Evolutionary conservation across 257 asterid genomes (phyloP).

Genomic region (Penstemon newberryi): DNA sequence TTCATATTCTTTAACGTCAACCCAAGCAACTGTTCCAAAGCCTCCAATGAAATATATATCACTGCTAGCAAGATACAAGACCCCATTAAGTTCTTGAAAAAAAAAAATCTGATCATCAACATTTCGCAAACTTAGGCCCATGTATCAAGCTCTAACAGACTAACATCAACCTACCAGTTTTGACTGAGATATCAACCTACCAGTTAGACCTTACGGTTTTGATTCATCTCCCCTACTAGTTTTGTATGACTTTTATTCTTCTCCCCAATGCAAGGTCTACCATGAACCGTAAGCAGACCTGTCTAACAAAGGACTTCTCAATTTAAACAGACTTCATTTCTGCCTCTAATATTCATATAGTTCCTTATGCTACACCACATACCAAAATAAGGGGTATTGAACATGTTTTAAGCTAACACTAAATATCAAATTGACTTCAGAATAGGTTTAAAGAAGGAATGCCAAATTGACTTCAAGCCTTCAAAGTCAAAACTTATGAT

Average conservation of each 20-base stretch:
- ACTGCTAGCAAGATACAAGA: constrained; percentile 41
- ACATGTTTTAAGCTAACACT: neutral
- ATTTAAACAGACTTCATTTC: too few relatives aligned
- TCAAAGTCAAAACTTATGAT: neutral
- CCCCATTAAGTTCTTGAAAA: constrained; percentile 15
- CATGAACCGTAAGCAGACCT: too few relatives aligned
- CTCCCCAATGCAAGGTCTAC: too few relatives aligned
- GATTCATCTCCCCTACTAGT: too few relatives aligned
- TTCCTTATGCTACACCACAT: neutral
- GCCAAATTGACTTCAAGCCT: neutral
- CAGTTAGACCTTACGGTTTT: too few relatives aligned
- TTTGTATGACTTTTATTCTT: too few relatives aligned
- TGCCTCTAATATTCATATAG: neutral
- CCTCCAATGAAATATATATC: constrained; percentile 98
- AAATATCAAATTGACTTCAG: neutral
- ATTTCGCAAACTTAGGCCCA: neutral
- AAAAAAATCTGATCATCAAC: neutral
- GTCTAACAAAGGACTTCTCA: too few relatives aligned
- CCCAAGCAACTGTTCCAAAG: constrained; percentile 98
- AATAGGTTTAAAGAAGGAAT: neutral
- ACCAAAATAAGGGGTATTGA: neutral
- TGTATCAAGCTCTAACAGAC: neutral
- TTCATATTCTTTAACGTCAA: constrained; percentile 87
- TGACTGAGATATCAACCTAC: too few relatives aligned
- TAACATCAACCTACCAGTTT: too few relatives aligned